Conservation (phyloP, 2,329 filamentous ascomycete genomes). For the Paracamarosporium sp. region DNA sequence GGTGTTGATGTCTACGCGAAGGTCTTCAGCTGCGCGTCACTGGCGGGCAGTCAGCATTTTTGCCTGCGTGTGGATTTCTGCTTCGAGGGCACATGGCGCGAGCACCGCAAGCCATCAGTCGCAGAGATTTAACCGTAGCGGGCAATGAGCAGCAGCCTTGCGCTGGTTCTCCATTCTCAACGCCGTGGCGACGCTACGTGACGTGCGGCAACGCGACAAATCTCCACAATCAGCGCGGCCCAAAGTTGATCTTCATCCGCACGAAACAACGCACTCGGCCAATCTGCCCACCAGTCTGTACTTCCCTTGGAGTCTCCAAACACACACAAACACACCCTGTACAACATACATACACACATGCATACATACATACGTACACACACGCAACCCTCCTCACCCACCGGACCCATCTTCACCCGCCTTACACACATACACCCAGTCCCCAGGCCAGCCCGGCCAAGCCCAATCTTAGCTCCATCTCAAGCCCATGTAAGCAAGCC, state of each 20-base stretch:
- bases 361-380: not conserved
- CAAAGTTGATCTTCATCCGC: not conserved
- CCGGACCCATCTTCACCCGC: not conserved
- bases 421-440: slow-evolving; percentile 2
- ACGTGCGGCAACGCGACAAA: slow-evolving; percentile 1
- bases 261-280: not conserved
- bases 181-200: not conserved
- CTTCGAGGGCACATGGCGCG: not conserved
- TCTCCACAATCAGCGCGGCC: slow-evolving; percentile 7
- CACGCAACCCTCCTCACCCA: not conserved
- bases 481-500: not conserved
- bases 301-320: not conserved
- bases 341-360: not conserved
- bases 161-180: not conserved
- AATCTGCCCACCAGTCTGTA: too few species aligned
- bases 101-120: not conserved
- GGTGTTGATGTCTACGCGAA: slow-evolving; percentile 6
- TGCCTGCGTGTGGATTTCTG: not conserved
- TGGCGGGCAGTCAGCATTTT: not conserved
- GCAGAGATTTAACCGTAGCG: not conserved
- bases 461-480: not conserved
- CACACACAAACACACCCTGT: too few species aligned
- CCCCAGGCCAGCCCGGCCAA: not conserved
- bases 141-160: not conserved
- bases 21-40: not conserved